A percentile compares a stretch with the other conserved stretches of the same genome.
Conservation (phyloP, 2,329 filamentous ascomycete genomes). For the Colletotrichum aenigma region DNA sequence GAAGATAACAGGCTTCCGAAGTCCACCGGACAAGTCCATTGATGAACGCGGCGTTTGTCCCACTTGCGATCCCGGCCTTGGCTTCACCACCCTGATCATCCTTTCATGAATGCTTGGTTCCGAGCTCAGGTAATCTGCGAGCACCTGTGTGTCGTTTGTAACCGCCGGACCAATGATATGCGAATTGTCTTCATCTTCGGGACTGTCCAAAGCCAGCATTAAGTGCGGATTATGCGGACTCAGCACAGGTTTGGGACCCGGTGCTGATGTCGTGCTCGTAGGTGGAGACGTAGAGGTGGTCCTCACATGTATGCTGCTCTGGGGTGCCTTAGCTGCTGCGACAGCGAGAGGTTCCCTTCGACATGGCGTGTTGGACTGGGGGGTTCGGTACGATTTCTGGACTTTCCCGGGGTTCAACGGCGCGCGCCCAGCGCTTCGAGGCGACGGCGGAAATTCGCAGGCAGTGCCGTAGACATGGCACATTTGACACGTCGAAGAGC, state of each 20-base stretch:
- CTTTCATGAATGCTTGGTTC: slow-evolving; percentile 29
- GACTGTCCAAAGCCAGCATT: slow-evolving; percentile 26
- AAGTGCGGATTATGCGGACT: slow-evolving; percentile 24
- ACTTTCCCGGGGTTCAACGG: slow-evolving; percentile 18
- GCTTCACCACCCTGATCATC: slow-evolving; percentile 23
- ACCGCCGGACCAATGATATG: slow-evolving; percentile 65
- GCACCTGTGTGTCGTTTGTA: slow-evolving; percentile 63
- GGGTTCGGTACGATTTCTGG: slow-evolving; percentile 4
- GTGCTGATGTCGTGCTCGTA: slow-evolving; percentile 1
- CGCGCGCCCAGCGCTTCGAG: slow-evolving; percentile 7
- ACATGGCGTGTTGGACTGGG: slow-evolving; percentile 1
- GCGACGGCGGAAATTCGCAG: slow-evolving; percentile 52
- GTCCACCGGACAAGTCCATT: neutral
- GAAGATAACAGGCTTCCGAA: slow-evolving; percentile 44
- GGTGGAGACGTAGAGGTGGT: neutral
- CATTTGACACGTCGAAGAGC: slow-evolving; percentile 57
- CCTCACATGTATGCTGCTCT: neutral
- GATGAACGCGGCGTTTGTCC: neutral
- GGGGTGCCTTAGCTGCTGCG: neutral
- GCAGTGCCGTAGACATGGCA: slow-evolving; percentile 63
- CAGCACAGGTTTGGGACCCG: neutral
- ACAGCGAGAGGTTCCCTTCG: slow-evolving; percentile 12
- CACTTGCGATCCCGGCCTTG: neutral
- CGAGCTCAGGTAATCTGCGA: slow-evolving; percentile 60
- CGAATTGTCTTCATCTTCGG: slow-evolving; percentile 44